phyloP scores from a whole-genome alignment of 2,329 filamentous ascomycete genomes.

The Apiospora malaysiana region DNA sequence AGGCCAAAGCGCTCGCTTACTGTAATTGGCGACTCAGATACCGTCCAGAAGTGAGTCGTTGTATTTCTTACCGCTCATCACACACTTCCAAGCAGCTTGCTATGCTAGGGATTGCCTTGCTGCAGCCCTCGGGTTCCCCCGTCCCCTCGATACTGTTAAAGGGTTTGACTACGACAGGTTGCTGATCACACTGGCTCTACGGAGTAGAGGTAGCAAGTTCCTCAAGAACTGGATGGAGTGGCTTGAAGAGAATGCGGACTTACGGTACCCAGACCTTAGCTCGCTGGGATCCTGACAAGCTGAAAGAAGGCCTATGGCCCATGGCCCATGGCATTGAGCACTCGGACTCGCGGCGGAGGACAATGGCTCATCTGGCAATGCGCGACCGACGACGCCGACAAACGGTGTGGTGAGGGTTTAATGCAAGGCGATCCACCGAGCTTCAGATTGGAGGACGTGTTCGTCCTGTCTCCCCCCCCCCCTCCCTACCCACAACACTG shows the following conservation, averaged over 20 bases:
- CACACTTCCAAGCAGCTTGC: constrained; percentile 1
- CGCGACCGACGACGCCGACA: constrained; percentile 10
- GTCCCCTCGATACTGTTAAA: background rate
- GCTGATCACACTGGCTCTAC: constrained; percentile 27
- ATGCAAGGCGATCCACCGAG: constrained; percentile 2
- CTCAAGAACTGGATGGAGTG: constrained; percentile 91
- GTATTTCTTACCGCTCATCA: constrained; percentile 16
- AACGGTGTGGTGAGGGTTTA: constrained; percentile 4
- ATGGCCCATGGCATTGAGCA: background rate
- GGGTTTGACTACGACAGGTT: constrained; percentile 28
- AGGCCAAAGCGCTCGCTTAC: constrained; percentile 88
- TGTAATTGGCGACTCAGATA: constrained; percentile 93
- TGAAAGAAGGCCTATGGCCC: too few species aligned
- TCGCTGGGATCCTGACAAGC: constrained; percentile 35
- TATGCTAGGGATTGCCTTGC: constrained; percentile 19
- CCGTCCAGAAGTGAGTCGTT: constrained; percentile 77
- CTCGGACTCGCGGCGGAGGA: background rate
- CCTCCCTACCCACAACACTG: background rate
- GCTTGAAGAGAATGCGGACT: constrained; percentile 86
- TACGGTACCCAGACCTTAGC: constrained; percentile 80
- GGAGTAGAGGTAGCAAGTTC: constrained; percentile 87
- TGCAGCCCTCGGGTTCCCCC: background rate
- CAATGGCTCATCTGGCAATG: background rate
- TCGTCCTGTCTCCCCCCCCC: background rate
- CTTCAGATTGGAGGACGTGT: constrained; percentile 8